Conservation (phyloP, 192 early-diverging fungal species). For the Glomus cerebriforme region DNA sequence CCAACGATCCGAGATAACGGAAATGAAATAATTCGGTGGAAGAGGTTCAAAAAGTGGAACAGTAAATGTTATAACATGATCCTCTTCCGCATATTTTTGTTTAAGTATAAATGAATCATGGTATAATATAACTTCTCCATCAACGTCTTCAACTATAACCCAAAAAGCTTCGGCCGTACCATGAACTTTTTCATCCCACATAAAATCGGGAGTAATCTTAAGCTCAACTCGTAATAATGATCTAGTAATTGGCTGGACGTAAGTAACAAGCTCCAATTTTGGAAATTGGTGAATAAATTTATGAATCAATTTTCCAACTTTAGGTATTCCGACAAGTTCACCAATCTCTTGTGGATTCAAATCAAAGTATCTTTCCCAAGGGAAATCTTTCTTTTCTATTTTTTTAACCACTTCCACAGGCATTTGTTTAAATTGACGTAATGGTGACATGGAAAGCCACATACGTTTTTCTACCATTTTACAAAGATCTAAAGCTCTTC, state of each 20-base stretch:
- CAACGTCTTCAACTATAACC: conserved; percentile 93
- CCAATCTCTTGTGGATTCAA: conserved; percentile 90
- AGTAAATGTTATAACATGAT: conserved; percentile 88
- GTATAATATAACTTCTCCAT: conserved; percentile 86
- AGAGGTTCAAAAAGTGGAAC: conserved; percentile 90
- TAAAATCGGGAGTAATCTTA: conserved; percentile 91
- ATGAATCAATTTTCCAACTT: conserved; percentile 89
- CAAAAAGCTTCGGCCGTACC: conserved; percentile 89
- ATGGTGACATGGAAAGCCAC: conserved; percentile 95
- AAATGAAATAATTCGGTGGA: conserved; percentile 96
- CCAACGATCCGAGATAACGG: conserved; percentile 94
- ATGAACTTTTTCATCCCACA: conserved; percentile 87
- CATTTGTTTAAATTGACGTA: conserved; percentile 86
- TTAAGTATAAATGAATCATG: conserved; percentile 92
- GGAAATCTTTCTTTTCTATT: conserved; percentile 91
- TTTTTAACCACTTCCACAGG: conserved; percentile 81
- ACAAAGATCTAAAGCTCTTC: conserved; percentile 87
- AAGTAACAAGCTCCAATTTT: conserved; percentile 83
- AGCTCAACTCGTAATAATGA: conserved; percentile 89
- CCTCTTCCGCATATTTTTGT: conserved; percentile 77
- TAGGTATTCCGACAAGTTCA: conserved; percentile 83
- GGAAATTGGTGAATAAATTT: conserved; percentile 93
- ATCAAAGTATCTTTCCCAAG: conserved; percentile 95
- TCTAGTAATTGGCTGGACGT: conserved; percentile 92
- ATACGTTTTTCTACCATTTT: conserved; percentile 96